These are phyloP conservation scores for Populus hybrid DNA, from an alignment of 441 rosid species.

Conservation along the genomic window DNA sequence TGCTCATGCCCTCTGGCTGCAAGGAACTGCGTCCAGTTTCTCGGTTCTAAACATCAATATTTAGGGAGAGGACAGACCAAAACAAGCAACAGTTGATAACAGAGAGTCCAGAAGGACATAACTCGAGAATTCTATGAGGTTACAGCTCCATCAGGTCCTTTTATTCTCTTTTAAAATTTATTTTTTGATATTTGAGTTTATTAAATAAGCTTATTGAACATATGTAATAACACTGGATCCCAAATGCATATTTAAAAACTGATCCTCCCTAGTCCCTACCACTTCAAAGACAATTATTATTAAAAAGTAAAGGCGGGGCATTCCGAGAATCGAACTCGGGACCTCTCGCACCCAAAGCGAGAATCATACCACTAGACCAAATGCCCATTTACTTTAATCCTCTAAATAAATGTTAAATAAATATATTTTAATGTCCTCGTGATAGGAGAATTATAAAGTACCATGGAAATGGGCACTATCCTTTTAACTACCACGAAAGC, in stretches of 20 bases:
- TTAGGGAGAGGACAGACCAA: not conserved
- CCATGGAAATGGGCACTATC: too few species aligned
- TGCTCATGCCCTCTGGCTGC: conserved; percentile 10
- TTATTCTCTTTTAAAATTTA: conserved; percentile 17
- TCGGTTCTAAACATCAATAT: conserved; percentile 2
- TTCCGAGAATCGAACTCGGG: conserved; percentile 41
- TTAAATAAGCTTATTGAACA: too few species aligned
- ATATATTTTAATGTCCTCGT: too few species aligned
- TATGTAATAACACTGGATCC: too few species aligned
- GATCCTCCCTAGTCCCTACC: too few species aligned
- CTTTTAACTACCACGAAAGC: too few species aligned
- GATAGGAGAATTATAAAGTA: too few species aligned
- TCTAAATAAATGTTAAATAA: too few species aligned
- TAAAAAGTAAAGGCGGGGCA: not conserved
- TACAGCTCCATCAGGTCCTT: conserved; percentile 35
- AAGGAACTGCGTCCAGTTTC: not conserved
- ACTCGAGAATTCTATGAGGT: conserved; percentile 1
- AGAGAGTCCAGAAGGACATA: conserved; percentile 3
- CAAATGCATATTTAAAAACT: too few species aligned
- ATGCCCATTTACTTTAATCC: not conserved
- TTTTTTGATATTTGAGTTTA: too few species aligned
- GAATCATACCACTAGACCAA: conserved; percentile 61
- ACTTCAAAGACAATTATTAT: not conserved
- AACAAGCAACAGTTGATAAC: conserved; percentile 14
- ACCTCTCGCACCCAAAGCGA: conserved; percentile 58